Base-by-base conservation (phyloP, 1,284 basidiomycete genomes). In the Megacollybia platyphylla region DNA sequence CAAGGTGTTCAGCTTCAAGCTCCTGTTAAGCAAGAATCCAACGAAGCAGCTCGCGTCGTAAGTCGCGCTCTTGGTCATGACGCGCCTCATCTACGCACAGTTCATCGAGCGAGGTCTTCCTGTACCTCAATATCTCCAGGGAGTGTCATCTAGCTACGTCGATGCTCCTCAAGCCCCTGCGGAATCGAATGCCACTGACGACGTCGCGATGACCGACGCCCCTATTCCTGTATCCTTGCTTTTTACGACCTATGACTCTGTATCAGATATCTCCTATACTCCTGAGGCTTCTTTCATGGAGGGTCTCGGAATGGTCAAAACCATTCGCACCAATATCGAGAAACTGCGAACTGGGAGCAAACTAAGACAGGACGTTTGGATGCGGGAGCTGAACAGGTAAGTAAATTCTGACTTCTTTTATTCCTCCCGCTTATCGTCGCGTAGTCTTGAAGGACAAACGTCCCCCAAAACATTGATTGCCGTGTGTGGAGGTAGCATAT, bases 391-490 rank as follows among this genome's bases (percentile, higher is more conserved):
- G 17, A 58, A 63, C 36, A 70, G 59, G 76, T 73, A 44, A 4
- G 62, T 55, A 42, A 36, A 32, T 40, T 41, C 13, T 38, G 30
- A 26, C 35, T 17, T 40, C 27, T 43, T 37, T 42, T 3, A 36
- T 32, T 31, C 42, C 36, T 31, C 5, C 15, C 15, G 5, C 20
- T 24, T 24, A 24, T 24, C 1, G 20, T 24, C 20, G 2, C 42
- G 9, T 26, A 76, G 74, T 49, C 59, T 77, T 3, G 56, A 67
- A 48, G 56, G 53, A 29, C 71, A 76, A 51, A 67, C 65, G 1
- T 54, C 67, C 3, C 75, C 75, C 2, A 68, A 62, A 6, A 77
- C 73, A 10, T 60, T 79, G 50, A 76, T 78, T 43, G 75, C 75
- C 17, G 67, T 79, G 1, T 77, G 75, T 46, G 76, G 76, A 43